phyloP scores from a whole-genome alignment of 495 filamentous ascomycete genomes.

The Staphylotrichum longicolle region DNA sequence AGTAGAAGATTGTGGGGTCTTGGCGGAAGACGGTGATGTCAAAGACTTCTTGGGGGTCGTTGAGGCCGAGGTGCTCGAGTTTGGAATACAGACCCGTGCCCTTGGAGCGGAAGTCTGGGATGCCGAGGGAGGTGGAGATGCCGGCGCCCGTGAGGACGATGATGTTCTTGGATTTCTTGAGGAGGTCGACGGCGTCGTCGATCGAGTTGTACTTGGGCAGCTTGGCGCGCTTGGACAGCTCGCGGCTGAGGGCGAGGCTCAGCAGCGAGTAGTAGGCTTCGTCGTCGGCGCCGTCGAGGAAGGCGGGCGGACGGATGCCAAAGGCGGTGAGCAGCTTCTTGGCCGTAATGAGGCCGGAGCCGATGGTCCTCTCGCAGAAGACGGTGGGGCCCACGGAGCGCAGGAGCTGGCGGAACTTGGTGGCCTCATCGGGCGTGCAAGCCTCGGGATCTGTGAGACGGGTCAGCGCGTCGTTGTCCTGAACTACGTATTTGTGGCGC shows the following conservation, averaged over 20 bases:
- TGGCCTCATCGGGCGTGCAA: constrained; percentile 73
- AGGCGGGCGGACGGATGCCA: constrained; percentile 71
- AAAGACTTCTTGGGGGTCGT: constrained; percentile 92
- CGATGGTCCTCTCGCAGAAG: constrained; percentile 73
- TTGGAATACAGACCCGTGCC: constrained; percentile 85
- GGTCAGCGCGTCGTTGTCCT: constrained; percentile 5
- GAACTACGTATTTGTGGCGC: not conserved
- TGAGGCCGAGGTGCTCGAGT: constrained; percentile 65
- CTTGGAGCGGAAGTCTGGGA: constrained; percentile 84
- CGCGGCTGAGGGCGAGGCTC: constrained; percentile 73
- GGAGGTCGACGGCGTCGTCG: constrained; percentile 78
- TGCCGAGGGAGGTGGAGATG: constrained; percentile 85
- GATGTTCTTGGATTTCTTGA: constrained; percentile 75
- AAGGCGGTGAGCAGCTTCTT: constrained; percentile 93
- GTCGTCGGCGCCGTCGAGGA: constrained; percentile 71
- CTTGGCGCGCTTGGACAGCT: constrained; percentile 78
- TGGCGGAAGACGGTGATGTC: constrained; percentile 82
- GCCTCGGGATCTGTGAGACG: constrained; percentile 46
- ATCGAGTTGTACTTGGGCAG: constrained; percentile 78
- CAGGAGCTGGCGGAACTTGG: constrained; percentile 63
- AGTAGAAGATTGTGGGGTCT: constrained; percentile 89
- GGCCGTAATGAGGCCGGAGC: constrained; percentile 63
- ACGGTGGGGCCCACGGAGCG: constrained; percentile 70
- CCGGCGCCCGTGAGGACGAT: constrained; percentile 94
- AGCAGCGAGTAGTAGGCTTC: constrained; percentile 72